These are phyloP conservation scores for Psilocybe subaeruginosa DNA, from an alignment of 768 basidiomycete species.

Conservation along the genomic window DNA sequence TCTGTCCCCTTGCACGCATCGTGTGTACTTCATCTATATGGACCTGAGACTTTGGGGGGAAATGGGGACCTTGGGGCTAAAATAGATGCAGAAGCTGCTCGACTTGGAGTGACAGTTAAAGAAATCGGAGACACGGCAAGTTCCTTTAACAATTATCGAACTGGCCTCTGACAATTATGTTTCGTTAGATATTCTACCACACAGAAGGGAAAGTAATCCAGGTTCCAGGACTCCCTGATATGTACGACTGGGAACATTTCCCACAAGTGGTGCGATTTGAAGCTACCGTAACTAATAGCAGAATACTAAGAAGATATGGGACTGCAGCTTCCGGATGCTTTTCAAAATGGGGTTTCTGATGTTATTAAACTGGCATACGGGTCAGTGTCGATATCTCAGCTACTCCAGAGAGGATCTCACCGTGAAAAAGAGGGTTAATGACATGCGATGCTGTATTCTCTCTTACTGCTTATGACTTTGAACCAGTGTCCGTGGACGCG, in stretches of 20 bases:
- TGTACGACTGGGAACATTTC: slow-evolving; percentile 20
- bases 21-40: neutral
- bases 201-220: neutral
- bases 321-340: neutral
- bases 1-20: neutral
- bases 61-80: neutral
- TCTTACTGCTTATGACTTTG: neutral
- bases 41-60: slow-evolving; percentile 1
- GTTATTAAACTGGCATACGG: neutral
- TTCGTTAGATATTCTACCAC: neutral
- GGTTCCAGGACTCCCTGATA: slow-evolving; percentile 11
- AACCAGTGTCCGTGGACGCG: slow-evolving; percentile 2
- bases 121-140: neutral
- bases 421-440: slow-evolving; percentile 1
- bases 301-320: neutral
- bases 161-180: neutral
- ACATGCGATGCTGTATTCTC: slow-evolving; percentile 8
- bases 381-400: slow-evolving; percentile 1
- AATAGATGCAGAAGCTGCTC: neutral
- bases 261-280: slow-evolving; percentile 13
- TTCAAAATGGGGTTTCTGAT: neutral
- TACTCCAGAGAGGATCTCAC: neutral
- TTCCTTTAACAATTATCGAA: neutral
- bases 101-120: neutral
- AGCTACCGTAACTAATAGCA: neutral